phyloP scores from a whole-genome alignment of 208 protist genomes.

The Porcisia deanei region DNA sequence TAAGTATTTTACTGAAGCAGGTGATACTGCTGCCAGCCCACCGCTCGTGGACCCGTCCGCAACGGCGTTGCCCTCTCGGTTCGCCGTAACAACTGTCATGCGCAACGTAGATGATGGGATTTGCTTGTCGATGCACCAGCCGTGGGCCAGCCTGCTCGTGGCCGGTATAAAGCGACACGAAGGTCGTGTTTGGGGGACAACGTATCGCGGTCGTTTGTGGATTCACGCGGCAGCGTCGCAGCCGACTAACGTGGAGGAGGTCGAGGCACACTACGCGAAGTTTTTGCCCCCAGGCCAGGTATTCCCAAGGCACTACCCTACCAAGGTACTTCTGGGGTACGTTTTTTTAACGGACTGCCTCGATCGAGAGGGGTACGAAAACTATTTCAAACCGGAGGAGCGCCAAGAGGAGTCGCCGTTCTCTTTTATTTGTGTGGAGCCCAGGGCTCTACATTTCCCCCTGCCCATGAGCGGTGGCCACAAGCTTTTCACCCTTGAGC shows the following conservation, averaged over 20 bases:
- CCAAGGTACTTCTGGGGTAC: slow-evolving; percentile 86
- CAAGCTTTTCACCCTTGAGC: slow-evolving; percentile 89
- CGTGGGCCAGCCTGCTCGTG: slow-evolving; percentile 91
- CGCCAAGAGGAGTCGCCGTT: slow-evolving; percentile 84
- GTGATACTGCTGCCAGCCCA: slow-evolving; percentile 4
- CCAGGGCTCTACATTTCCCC: slow-evolving; percentile 75
- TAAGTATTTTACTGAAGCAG: slow-evolving; percentile 11
- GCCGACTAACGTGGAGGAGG: slow-evolving; percentile 65
- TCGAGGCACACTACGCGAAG: slow-evolving; percentile 72
- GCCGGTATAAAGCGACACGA: slow-evolving; percentile 92
- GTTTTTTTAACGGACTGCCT: slow-evolving; percentile 87
- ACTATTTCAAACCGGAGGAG: slow-evolving; percentile 47
- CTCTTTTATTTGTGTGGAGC: slow-evolving; percentile 87
- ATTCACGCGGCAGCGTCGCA: slow-evolving; percentile 84
- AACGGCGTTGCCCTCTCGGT: slow-evolving; percentile 20
- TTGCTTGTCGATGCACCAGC: slow-evolving; percentile 94
- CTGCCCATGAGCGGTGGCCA: slow-evolving; percentile 90
- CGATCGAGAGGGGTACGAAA: slow-evolving; percentile 61
- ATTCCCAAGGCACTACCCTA: slow-evolving; percentile 92
- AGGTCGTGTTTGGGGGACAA: slow-evolving; percentile 81
- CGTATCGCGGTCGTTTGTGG: slow-evolving; percentile 92
- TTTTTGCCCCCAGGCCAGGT: slow-evolving; percentile 46
- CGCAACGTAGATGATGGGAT: slow-evolving; percentile 76
- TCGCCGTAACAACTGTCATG: slow-evolving; percentile 60
- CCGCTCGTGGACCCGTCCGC: slow-evolving; percentile 14